These are phyloP conservation scores for Diaporthe ilicicola DNA, from an alignment of 2,329 filamentous ascomycete species.

Conservation along the genomic window DNA sequence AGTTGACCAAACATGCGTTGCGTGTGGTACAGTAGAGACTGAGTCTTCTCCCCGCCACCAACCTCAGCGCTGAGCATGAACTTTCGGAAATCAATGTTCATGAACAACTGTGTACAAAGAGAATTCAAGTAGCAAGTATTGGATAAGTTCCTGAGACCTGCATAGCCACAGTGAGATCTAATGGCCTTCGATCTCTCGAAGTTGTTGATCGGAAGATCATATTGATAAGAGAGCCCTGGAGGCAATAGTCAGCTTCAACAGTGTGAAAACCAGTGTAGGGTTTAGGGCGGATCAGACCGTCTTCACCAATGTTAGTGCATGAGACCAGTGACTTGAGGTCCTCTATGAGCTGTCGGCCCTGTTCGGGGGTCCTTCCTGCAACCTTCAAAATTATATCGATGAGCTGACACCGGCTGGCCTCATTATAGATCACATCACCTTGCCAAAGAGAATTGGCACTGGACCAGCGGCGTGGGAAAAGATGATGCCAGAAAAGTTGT, in stretches of 20 bases:
- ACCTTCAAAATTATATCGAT: slow-evolving; percentile 66
- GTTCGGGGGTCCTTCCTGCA: slow-evolving; percentile 58
- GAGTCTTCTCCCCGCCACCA: slow-evolving; percentile 61
- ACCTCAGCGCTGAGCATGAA: slow-evolving; percentile 79
- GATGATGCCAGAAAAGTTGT: slow-evolving; percentile 67
- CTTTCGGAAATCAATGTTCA: slow-evolving; percentile 87
- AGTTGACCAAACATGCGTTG: slow-evolving; percentile 85
- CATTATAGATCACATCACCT: slow-evolving; percentile 26
- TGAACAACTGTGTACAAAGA: slow-evolving; percentile 91
- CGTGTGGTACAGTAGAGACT: slow-evolving; percentile 78
- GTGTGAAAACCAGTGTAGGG: too few relatives aligned
- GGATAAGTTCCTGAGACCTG: slow-evolving; percentile 89
- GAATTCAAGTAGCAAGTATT: slow-evolving; percentile 99
- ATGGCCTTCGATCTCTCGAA: slow-evolving; percentile 75
- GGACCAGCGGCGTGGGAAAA: slow-evolving; percentile 65
- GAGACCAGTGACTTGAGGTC: slow-evolving; percentile 60
- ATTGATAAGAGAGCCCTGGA: slow-evolving; percentile 60
- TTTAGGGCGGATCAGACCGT: slow-evolving; percentile 44
- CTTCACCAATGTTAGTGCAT: slow-evolving; percentile 47
- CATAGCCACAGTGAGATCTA: slow-evolving; percentile 81
- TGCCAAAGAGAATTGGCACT: slow-evolving; percentile 26
- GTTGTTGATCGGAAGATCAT: slow-evolving; percentile 64
- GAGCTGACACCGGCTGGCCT: slow-evolving; percentile 28
- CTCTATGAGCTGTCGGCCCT: slow-evolving; percentile 61
- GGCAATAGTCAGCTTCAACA: neutral